phyloP scores from a whole-genome alignment of 208 protist species.

The Trypanosoma grayi region DNA sequence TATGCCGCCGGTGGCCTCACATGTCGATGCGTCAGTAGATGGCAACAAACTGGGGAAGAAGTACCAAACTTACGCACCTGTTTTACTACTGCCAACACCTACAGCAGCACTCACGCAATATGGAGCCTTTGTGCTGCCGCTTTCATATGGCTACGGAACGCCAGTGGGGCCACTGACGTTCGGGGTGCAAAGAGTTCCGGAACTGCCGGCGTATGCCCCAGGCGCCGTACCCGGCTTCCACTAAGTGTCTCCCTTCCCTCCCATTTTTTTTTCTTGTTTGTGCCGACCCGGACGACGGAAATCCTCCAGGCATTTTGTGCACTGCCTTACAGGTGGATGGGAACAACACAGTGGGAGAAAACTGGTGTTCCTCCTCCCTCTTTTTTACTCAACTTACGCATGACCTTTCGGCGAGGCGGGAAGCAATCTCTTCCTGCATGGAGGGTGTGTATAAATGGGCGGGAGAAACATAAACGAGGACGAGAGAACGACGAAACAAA shows the following conservation, averaged over 20 bases:
- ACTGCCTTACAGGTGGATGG: too few species aligned
- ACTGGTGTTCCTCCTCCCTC: too few species aligned
- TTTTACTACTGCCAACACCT: neutral
- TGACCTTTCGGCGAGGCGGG: too few species aligned
- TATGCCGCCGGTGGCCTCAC: too few species aligned
- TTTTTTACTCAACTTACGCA: too few species aligned
- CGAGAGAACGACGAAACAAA: neutral
- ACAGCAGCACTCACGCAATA: neutral
- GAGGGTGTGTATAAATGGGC: too few species aligned
- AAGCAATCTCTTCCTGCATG: too few species aligned
- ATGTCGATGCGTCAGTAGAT: neutral
- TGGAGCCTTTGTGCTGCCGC: neutral
- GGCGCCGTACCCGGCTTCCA: neutral
- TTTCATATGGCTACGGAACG: neutral
- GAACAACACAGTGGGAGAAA: too few species aligned
- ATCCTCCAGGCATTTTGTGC: too few species aligned
- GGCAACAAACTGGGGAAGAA: constrained; percentile 10
- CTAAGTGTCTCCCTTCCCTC: neutral
- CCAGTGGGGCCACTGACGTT: neutral
- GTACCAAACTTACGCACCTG: constrained; percentile 14
- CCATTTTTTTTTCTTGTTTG: constrained; percentile 10
- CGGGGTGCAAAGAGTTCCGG: neutral
- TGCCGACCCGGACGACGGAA: neutral
- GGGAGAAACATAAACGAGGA: too few species aligned
- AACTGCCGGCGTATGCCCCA: neutral